These are phyloP conservation scores for Penicillium cataractarum DNA, from an alignment of 495 filamentous ascomycete species.

Conservation along the genomic window DNA sequence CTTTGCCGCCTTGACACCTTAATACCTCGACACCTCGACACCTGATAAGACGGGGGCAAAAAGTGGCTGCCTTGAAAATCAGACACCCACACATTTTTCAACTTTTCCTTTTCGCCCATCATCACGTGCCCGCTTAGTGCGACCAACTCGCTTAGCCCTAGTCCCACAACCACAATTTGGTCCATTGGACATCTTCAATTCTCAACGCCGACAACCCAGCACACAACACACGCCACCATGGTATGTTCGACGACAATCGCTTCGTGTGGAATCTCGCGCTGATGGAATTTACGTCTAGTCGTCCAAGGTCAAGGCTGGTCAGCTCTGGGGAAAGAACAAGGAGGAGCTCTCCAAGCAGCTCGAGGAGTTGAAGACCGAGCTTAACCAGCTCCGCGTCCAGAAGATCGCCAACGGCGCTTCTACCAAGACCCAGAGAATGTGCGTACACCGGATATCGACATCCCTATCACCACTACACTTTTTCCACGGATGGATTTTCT, in stretches of 20 bases:
- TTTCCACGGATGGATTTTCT: constrained; percentile 22
- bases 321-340: constrained; percentile 99
- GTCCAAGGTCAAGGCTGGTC: constrained; percentile 90
- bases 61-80: constrained; percentile 3
- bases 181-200: constrained; percentile 52
- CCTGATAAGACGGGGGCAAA: neutral
- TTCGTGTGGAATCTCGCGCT: constrained; percentile 17
- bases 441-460: constrained; percentile 49
- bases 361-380: constrained; percentile 90
- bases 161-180: constrained; percentile 58
- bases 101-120: constrained; percentile 9
- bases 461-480: constrained; percentile 14
- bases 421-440: constrained; percentile 97
- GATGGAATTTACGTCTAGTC: constrained; percentile 59
- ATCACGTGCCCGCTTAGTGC: constrained; percentile 48
- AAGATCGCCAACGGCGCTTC: constrained; percentile 93
- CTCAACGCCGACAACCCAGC: constrained; percentile 53
- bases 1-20: constrained; percentile 7
- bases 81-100: constrained; percentile 4
- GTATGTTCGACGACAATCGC: constrained; percentile 39
- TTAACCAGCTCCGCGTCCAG: constrained; percentile 90
- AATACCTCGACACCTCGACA: neutral
- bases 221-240: constrained; percentile 54
- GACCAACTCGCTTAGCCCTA: constrained; percentile 52
- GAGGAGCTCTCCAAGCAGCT: constrained; percentile 94